Percentiles rank a stretch among this genome's conserved stretches.
These are phyloP conservation scores for Flaveria trinervia DNA, from an alignment of 129 eudicot genomes.

Conservation along the genomic window DNA sequence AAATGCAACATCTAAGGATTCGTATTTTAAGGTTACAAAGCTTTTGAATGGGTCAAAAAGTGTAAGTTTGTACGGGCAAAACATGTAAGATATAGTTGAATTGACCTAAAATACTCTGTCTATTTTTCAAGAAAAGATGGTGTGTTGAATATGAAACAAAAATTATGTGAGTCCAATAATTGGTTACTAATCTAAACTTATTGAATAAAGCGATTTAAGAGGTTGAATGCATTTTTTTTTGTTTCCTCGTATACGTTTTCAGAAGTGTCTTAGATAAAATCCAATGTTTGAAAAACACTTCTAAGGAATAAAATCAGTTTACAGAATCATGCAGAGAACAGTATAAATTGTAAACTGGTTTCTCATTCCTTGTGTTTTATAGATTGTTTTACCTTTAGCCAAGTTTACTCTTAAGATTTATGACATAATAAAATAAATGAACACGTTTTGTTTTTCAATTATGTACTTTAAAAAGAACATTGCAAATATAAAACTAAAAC, in stretches of 20 bases:
- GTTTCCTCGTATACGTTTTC: too few species aligned
- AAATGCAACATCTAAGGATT: neutral
- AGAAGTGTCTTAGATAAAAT: too few species aligned
- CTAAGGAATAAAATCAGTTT: neutral
- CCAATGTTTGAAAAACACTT: neutral
- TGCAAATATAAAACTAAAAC: neutral
- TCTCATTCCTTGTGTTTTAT: neutral
- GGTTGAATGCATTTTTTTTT: neutral
- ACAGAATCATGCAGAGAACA: neutral
- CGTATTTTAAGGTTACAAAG: neutral
- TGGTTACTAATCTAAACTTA: neutral
- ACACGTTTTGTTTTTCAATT: neutral
- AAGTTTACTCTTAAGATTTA: neutral
- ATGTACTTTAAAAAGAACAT: constrained; percentile 6
- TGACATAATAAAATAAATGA: neutral
- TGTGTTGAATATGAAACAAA: neutral
- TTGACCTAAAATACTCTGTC: neutral
- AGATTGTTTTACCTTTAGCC: neutral
- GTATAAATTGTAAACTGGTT: neutral
- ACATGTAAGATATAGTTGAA: neutral
- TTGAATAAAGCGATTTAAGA: neutral
- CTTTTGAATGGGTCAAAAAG: neutral
- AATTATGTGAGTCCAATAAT: neutral
- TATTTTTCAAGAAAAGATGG: neutral
- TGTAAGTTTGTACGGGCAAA: neutral